Evolutionary conservation across 495 filamentous ascomycete species (phyloP), one percentile per base, ranked within the genome.

Genomic region (Penicillium goetzii): DNA sequence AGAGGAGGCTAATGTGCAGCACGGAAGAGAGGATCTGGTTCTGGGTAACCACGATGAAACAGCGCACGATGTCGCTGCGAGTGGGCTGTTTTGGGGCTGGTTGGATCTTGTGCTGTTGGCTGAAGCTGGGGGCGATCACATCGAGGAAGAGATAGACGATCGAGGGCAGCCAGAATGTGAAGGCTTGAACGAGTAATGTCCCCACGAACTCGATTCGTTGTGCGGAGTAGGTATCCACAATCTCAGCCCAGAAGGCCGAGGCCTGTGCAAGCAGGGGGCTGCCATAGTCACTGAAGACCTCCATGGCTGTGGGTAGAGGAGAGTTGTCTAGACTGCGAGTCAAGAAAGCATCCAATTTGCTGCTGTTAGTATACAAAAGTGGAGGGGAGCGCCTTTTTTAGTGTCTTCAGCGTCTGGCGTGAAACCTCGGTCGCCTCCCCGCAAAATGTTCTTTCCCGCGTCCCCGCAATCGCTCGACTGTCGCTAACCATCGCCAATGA

Each of bases 71-170:
- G 45, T 85, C 80, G 9, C 67, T 57, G 2, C 68, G 26, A 10
- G 80, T 80, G 2, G 84, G 84, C 58, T 84, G 83, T 50, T 80
- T 81, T 3, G 79, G 76, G 0, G 76, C 68, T 0, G 81, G 79
- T 60, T 88, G 86, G 59, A 87, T 77, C 61, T 88, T 88, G 72
- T 88, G 83, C 11, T 71, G 67, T 1, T 74, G 71, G 0, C 84
- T 83, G 67, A 85, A 86, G 32, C 58, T 36, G 0, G 85, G 85
- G 21, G 74, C 70, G 28, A 77, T 26, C 6, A 56, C 52, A 62
- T 85, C 81, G 30, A 86, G 67, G 4, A 62, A 61, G 23, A 81
- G 67, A 63, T 80, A 85, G 49, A 71, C 41, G 7, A 78, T 40
- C 1, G 78, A 80, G 12, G 80, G 82, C 7, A 85, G 10, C 83